A percentile compares a stretch with the other conserved stretches of the same genome.
phyloP scores from a whole-genome alignment of 1,139 yeast genomes.

The Sporopachydermia cereana region DNA sequence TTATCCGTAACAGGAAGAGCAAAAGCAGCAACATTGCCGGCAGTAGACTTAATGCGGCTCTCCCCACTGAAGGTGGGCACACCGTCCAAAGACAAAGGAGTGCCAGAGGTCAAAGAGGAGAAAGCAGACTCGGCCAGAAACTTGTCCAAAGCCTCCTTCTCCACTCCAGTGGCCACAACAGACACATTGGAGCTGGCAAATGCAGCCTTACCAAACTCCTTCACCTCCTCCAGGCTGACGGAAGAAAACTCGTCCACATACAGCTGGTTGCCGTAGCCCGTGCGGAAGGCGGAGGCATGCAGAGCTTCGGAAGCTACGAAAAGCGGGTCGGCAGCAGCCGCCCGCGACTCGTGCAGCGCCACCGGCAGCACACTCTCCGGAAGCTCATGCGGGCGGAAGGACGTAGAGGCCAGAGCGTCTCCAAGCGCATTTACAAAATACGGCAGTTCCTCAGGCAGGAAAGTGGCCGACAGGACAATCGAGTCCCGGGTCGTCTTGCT shows the following conservation, averaged over 20 bases:
- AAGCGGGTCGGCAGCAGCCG: constrained; percentile 39
- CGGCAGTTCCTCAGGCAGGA: constrained; percentile 82
- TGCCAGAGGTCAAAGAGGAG: constrained; percentile 48
- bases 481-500: constrained; percentile 74
- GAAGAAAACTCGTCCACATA: constrained; percentile 53
- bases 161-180: constrained; percentile 65
- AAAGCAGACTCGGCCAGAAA: constrained; percentile 63
- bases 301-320: constrained; percentile 66
- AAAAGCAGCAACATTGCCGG: constrained; percentile 62
- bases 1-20: constrained; percentile 65
- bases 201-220: constrained; percentile 52
- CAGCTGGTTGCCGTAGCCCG: constrained; percentile 80
- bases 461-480: constrained; percentile 66
- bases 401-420: constrained; percentile 59
- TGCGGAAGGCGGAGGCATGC: constrained; percentile 75
- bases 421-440: constrained; percentile 83
- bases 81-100: constrained; percentile 32
- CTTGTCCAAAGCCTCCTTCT: constrained; percentile 53
- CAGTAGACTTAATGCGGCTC: constrained; percentile 62
- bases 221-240: constrained; percentile 54
- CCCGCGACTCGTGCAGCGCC: constrained; percentile 45
- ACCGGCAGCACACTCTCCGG: constrained; percentile 74
- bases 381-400: constrained; percentile 75
- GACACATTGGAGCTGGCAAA: constrained; percentile 64
- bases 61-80: constrained; percentile 50